Conservation (phyloP, 495 filamentous ascomycete genomes). For the Lophiostoma macrostomum region DNA sequence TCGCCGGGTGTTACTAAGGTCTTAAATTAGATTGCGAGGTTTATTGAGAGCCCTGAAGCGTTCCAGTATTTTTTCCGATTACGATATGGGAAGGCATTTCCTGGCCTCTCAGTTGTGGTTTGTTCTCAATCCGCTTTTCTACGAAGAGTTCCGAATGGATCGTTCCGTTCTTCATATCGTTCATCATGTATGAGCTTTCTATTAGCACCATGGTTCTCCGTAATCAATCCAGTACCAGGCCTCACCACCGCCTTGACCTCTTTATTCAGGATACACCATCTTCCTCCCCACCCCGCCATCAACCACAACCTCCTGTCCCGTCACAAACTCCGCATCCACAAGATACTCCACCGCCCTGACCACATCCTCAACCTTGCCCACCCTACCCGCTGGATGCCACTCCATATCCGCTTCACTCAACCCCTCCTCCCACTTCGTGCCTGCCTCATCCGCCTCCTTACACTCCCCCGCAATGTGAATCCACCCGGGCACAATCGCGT, state of each 20-base stretch:
- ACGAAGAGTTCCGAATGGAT: too few relatives aligned
- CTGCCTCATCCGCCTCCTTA: slow-evolving; percentile 29
- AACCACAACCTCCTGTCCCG: slow-evolving; percentile 33
- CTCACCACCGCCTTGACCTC: too few relatives aligned
- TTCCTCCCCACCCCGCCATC: slow-evolving; percentile 37
- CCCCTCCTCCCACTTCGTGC: slow-evolving; percentile 31
- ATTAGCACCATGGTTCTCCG: too few relatives aligned
- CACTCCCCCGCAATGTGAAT: slow-evolving; percentile 36
- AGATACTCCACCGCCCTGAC: slow-evolving; percentile 37
- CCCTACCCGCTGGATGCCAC: slow-evolving; percentile 35
- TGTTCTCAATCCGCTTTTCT: too few relatives aligned
- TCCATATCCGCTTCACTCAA: slow-evolving; percentile 31
- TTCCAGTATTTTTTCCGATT: too few relatives aligned
- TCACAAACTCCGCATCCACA: slow-evolving; percentile 30
- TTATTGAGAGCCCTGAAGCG: too few relatives aligned
- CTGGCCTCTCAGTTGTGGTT: too few relatives aligned
- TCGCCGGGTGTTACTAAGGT: slow-evolving; percentile 23
- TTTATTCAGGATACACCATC: slow-evolving; percentile 38
- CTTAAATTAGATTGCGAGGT: slow-evolving; percentile 1
- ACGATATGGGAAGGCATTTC: too few relatives aligned
- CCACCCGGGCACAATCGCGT: slow-evolving; percentile 37
- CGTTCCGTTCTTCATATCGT: too few relatives aligned
- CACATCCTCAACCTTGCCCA: slow-evolving; percentile 36
- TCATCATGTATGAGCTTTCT: too few relatives aligned
- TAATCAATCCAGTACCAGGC: too few relatives aligned